A percentile compares a stretch with the other conserved stretches of the same genome.
phyloP scores from a whole-genome alignment of 2,329 filamentous ascomycete genomes.

The Thielaviopsis populi region DNA sequence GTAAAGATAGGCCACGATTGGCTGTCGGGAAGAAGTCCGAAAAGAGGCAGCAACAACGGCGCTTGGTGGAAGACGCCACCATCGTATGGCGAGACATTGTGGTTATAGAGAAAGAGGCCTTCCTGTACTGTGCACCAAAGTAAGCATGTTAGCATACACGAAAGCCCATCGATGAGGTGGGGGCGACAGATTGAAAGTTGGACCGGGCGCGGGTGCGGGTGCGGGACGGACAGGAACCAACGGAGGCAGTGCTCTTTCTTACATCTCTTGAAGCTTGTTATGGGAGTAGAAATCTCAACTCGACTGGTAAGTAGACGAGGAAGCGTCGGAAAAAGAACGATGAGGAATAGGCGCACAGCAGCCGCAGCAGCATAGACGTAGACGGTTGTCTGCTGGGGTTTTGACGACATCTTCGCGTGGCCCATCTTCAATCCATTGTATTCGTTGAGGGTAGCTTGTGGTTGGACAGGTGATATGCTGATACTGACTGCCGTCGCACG shows the following conservation, averaged over 20 bases:
- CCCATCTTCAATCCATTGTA: constrained; percentile 16
- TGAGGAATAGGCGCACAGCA: constrained; percentile 63
- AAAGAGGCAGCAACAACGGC: constrained; percentile 78
- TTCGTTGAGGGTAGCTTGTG: neutral
- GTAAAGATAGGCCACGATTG: constrained; percentile 55
- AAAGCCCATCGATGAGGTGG: neutral
- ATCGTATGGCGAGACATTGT: constrained; percentile 94
- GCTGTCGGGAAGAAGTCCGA: constrained; percentile 68
- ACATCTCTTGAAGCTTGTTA: constrained; percentile 97
- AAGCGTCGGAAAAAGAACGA: constrained; percentile 65
- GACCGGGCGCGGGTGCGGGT: neutral
- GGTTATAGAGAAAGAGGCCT: constrained; percentile 86
- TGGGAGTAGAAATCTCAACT: constrained; percentile 91
- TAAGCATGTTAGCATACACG: constrained; percentile 7
- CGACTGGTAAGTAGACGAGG: constrained; percentile 75
- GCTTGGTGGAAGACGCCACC: constrained; percentile 74
- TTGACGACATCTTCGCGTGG: constrained; percentile 14
- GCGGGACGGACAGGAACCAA: neutral
- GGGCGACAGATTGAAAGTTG: neutral
- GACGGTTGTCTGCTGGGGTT: constrained; percentile 28
- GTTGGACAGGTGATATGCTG: neutral
- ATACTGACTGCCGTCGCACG: neutral
- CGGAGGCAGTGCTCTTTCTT: constrained; percentile 26
- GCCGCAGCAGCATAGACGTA: constrained; percentile 70
- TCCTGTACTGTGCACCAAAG: constrained; percentile 57